A percentile compares a stretch with the other conserved stretches of the same genome.
phyloP scores from a whole-genome alignment of 441 rosid genomes.

The Brassica hybrid region DNA sequence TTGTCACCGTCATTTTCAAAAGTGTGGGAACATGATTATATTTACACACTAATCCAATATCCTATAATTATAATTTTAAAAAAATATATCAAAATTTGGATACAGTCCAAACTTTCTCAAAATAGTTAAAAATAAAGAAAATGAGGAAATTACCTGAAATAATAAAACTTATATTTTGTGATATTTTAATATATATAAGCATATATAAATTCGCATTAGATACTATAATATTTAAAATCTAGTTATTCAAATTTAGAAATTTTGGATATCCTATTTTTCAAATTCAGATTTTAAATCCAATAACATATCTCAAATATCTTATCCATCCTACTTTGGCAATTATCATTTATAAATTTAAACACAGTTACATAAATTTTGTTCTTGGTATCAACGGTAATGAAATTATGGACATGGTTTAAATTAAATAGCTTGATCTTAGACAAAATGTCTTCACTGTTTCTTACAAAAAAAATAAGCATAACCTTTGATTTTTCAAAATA shows the following conservation, averaged over 20 bases:
- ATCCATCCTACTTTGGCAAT: neutral
- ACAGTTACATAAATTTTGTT: neutral
- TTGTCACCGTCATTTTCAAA: conserved; percentile 21
- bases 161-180: too few relatives aligned
- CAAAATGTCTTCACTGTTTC: neutral
- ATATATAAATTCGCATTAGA: too few relatives aligned
- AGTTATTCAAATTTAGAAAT: too few relatives aligned
- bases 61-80: too few relatives aligned
- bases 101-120: too few relatives aligned
- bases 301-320: neutral
- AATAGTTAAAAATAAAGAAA: too few relatives aligned
- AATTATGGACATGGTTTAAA: neutral
- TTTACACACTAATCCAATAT: too few relatives aligned
- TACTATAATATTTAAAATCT: too few relatives aligned
- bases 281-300: neutral
- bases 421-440: neutral
- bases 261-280: neutral
- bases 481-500: neutral
- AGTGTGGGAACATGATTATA: neutral
- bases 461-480: neutral
- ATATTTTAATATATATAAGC: too few relatives aligned
- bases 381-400: neutral
- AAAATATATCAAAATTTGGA: too few relatives aligned
- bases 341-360: neutral
- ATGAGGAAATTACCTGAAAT: too few relatives aligned